A percentile compares a stretch with the other conserved stretches of the same genome.
Evolutionary conservation across 495 filamentous ascomycete species (phyloP).

Genomic region (Penicillium steckii): DNA sequence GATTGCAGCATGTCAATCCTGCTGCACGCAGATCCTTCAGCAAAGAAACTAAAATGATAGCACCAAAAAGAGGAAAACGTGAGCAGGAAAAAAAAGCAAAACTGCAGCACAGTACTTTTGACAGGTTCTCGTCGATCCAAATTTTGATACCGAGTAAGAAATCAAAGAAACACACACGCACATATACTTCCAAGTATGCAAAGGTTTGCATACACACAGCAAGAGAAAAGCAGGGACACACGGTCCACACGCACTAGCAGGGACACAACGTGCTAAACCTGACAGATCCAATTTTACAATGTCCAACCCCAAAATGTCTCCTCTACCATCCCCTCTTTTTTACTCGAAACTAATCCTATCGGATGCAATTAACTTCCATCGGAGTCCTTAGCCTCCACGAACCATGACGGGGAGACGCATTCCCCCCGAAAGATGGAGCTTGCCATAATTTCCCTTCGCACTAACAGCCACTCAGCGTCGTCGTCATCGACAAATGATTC

Average conservation of each 20-base stretch:
- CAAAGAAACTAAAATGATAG: background rate
- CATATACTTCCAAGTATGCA: too few relatives aligned
- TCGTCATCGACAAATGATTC: conserved; percentile 11
- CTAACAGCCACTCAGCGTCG: background rate
- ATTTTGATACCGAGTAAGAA: conserved; percentile 25
- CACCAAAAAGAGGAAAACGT: background rate
- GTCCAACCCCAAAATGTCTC: background rate
- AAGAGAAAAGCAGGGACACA: conserved; percentile 12
- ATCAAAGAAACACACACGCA: too few relatives aligned
- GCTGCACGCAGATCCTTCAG: conserved; percentile 13
- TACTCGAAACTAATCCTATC: conserved; percentile 19
- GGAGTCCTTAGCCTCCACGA: conserved; percentile 3
- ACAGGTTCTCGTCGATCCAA: conserved; percentile 17
- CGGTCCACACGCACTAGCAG: background rate
- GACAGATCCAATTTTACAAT: conserved; percentile 14
- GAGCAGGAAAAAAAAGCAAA: background rate
- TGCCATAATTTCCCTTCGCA: background rate
- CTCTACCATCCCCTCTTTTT: conserved; percentile 1
- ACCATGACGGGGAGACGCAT: conserved; percentile 17
- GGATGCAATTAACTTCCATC: conserved; percentile 5
- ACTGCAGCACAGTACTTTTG: conserved; percentile 20
- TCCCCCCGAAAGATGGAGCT: conserved; percentile 10
- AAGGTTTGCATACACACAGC: too few relatives aligned
- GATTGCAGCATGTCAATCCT: conserved; percentile 5
- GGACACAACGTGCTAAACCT: conserved; percentile 6